These are phyloP conservation scores for Kodamaea fungicola DNA, from an alignment of 1,139 yeast genomes.

Conservation along the genomic window DNA sequence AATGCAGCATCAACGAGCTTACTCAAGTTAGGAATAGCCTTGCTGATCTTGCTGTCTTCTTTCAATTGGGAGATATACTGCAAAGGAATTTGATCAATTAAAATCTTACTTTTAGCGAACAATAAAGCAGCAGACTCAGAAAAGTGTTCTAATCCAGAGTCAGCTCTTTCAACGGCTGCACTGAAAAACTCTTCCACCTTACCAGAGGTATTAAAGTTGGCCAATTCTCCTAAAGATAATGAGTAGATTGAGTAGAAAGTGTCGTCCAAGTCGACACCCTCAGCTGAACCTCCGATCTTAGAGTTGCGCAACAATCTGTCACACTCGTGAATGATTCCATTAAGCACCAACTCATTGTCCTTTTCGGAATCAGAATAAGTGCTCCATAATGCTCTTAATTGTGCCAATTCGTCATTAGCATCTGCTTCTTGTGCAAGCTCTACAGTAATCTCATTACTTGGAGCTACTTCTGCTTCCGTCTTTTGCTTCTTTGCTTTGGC, in stretches of 20 bases:
- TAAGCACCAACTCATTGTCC: constrained; percentile 61
- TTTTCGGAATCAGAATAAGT: constrained; percentile 54
- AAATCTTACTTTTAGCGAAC: constrained; percentile 54
- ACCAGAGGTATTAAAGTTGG: constrained; percentile 48
- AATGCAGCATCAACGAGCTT: constrained; percentile 43
- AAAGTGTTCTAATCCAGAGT: constrained; percentile 52
- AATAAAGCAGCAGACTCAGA: constrained; percentile 44
- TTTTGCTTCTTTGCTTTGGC: constrained; percentile 52
- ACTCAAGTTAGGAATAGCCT: constrained; percentile 26
- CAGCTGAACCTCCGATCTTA: constrained; percentile 14
- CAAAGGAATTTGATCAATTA: constrained; percentile 56
- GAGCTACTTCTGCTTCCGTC: constrained; percentile 15
- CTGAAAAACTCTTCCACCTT: constrained; percentile 54
- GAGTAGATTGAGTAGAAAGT: constrained; percentile 74
- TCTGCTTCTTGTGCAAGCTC: constrained; percentile 69
- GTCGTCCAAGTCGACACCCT: constrained; percentile 21
- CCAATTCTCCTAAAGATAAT: constrained; percentile 64
- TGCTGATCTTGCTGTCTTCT: constrained; percentile 26
- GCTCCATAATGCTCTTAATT: constrained; percentile 67
- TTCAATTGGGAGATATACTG: constrained; percentile 52
- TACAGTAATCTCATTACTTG: constrained; percentile 52
- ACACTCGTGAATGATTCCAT: constrained; percentile 90
- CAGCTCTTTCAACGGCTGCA: constrained; percentile 70
- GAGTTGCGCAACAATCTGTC: constrained; percentile 66
- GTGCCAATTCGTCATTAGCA: constrained; percentile 75